Percentiles rank a stretch among this genome's conserved stretches.
These are phyloP conservation scores for Ganoderma lucidum DNA, from an alignment of 1,284 basidiomycete species.

Conservation along the genomic window DNA sequence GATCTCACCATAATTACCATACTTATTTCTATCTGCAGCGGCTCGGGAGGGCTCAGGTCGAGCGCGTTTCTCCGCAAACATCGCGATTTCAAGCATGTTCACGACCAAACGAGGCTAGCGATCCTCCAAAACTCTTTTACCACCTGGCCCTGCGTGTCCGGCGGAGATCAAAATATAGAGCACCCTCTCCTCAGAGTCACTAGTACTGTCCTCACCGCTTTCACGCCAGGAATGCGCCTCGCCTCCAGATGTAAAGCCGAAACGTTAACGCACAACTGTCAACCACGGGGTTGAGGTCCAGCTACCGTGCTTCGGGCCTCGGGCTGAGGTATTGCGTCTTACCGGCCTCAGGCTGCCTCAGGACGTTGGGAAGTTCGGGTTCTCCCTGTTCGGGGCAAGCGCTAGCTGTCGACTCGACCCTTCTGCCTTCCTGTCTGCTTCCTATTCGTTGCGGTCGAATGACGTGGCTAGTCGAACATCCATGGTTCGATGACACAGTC, in stretches of 20 bases:
- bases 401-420: background rate
- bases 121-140: background rate
- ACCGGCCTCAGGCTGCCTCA: background rate
- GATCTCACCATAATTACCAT: background rate
- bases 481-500: background rate
- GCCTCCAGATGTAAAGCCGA: background rate
- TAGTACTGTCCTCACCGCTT: too few species aligned
- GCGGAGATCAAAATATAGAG: background rate
- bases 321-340: background rate
- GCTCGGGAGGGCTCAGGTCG: background rate
- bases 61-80: background rate
- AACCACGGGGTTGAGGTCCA: background rate
- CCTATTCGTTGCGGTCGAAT: background rate
- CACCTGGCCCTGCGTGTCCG: background rate
- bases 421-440: background rate
- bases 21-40: background rate
- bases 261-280: background rate
- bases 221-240: background rate
- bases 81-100: background rate
- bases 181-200: too few species aligned
- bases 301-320: background rate
- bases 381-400: background rate
- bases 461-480: background rate
- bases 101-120: background rate
- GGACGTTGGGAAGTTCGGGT: background rate